Conservation (phyloP, 106 monocot species). For the Dendrobium catenatum region DNA sequence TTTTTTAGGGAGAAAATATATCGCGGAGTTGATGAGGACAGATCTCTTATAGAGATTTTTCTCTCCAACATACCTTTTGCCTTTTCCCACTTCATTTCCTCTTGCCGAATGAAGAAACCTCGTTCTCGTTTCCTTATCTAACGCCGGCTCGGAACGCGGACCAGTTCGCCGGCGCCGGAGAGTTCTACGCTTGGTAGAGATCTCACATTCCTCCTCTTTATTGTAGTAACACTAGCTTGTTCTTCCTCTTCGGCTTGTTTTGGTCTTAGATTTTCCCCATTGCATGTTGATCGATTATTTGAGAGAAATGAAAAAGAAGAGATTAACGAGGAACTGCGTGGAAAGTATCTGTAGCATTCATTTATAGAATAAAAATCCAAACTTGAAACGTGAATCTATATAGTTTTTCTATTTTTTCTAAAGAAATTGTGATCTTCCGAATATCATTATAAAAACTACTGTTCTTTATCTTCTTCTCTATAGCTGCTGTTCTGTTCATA, state of each 20-base stretch:
- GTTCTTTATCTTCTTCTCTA: background rate
- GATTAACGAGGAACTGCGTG: background rate
- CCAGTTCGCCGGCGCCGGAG: slow-evolving; percentile 5
- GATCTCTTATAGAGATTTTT: slow-evolving; percentile 59
- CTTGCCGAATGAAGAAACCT: background rate
- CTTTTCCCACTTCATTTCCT: slow-evolving; percentile 47
- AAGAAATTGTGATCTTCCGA: background rate
- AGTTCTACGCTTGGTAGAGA: background rate
- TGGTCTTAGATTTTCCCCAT: background rate
- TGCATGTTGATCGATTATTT: background rate
- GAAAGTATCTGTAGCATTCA: background rate
- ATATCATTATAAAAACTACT: background rate
- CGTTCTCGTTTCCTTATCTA: background rate
- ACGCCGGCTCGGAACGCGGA: background rate
- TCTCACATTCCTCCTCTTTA: background rate
- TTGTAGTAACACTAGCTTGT: background rate
- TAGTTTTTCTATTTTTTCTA: background rate
- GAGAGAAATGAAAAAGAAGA: background rate
- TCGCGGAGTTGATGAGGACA: slow-evolving; percentile 20
- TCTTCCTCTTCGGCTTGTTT: background rate
- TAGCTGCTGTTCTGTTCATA: background rate
- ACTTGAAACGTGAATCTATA: background rate
- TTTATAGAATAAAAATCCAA: background rate
- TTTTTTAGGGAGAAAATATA: background rate
- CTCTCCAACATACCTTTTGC: slow-evolving; percentile 47